These are phyloP conservation scores for Rhynchosporium agropyri DNA, from an alignment of 2,329 filamentous ascomycete genomes.

Conservation along the genomic window DNA sequence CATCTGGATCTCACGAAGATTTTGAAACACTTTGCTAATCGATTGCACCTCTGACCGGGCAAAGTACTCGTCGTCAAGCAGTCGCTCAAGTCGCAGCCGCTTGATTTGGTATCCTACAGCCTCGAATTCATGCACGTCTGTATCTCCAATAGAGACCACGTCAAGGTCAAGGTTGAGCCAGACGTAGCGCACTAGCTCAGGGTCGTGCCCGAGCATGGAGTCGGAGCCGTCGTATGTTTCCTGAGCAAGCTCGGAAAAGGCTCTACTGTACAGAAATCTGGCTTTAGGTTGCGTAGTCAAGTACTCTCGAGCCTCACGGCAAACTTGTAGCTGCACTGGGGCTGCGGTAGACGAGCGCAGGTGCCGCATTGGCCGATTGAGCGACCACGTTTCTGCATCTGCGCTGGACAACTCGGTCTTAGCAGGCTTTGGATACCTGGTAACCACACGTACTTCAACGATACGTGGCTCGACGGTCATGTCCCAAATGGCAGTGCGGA, in stretches of 20 bases:
- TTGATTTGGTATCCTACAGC: slow-evolving; percentile 11
- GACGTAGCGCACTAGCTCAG: slow-evolving; percentile 8
- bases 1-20: slow-evolving; percentile 13
- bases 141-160: slow-evolving; percentile 7
- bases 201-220: slow-evolving; percentile 7
- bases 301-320: slow-evolving; percentile 15
- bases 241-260: slow-evolving; percentile 4
- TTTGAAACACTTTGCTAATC: slow-evolving; percentile 8
- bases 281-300: slow-evolving; percentile 13
- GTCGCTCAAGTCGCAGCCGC: slow-evolving; percentile 9
- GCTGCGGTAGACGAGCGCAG: slow-evolving; percentile 9
- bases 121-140: slow-evolving; percentile 11
- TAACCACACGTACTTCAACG: slow-evolving; percentile 10
- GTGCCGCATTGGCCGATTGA: slow-evolving; percentile 3
- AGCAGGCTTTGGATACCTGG: slow-evolving; percentile 9
- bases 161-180: slow-evolving; percentile 12
- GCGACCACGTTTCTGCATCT: slow-evolving; percentile 9
- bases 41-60: slow-evolving; percentile 9
- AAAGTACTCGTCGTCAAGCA: slow-evolving; percentile 14
- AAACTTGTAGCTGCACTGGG: slow-evolving; percentile 7
- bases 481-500: slow-evolving; percentile 5
- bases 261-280: slow-evolving; percentile 6
- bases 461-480: slow-evolving; percentile 11
- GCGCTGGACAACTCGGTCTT: slow-evolving; percentile 8
- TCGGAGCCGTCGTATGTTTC: slow-evolving; percentile 15